Base-by-base conservation (phyloP, 805 yeast species). In the Lipomyces anomalus region DNA sequence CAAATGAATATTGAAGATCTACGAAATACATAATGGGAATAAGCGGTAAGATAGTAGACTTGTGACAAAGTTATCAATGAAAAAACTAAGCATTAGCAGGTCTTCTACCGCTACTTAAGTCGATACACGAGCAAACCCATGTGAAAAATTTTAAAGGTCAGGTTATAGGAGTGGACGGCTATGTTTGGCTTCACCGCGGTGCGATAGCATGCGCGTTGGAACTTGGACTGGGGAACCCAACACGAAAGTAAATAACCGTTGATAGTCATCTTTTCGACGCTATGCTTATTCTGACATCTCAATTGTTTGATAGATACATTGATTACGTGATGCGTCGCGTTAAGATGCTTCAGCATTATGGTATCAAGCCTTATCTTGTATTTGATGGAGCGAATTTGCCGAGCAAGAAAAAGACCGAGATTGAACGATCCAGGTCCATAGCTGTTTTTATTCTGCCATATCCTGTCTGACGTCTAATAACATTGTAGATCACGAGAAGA, bases 151-250 rank as follows among this genome's bases (percentile, higher is more conserved):
- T 78, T 61, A 65, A 78, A 11, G 96, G 95, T 1, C 72, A 80
- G 32, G 52, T 40, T 7, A 43, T 57, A 13, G 99, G 95, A 0
- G 81, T 92, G n/a, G 99, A 92, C 61, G 89, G 95, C 0, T 92
- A 87, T 60, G 88, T 96, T 1, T 92, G 99, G 99, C 74, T 92
- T 4, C 99, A 92, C 65, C 76, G 85, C 52, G 89, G 92, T 3
- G 80, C 85, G 2, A 75, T 81, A 41, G 69, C 86, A 16, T 89
- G 97, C 65, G 84, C 97, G 0, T 78, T 75, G 64, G 95, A 92
- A 40, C 67, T 92, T 38, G 86, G 87, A 6, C 68, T 75, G 42
- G 84, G 77, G 7, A 63, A 67, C 41, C 86, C 88, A 1, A 86
- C 97, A 0, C 69, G 58, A 26, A 51, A 50, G 56, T 52, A 26